Evolutionary conservation across 2,329 filamentous ascomycete species (phyloP).

Genomic region (Fusarium nematophilum): DNA sequence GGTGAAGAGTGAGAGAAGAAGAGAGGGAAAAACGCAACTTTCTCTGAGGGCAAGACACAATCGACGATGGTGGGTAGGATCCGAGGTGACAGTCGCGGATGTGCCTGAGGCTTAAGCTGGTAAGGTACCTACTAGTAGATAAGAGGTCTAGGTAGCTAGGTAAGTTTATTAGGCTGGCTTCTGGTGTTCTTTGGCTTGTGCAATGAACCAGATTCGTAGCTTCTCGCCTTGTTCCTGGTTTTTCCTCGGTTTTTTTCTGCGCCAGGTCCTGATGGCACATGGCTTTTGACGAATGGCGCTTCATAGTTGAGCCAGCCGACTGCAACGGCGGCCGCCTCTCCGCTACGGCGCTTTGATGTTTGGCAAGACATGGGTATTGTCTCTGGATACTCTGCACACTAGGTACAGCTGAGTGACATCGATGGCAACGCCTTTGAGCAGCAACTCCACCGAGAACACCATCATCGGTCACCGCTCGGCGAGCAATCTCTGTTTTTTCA

Average conservation of each 20-base stretch:
- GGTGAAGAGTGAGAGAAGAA: slow-evolving; percentile 18
- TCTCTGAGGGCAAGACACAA: slow-evolving; percentile 31
- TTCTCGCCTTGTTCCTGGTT: slow-evolving; percentile 30
- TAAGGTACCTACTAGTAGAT: not conserved
- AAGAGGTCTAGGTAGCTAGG: slow-evolving; percentile 3
- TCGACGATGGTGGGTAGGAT: slow-evolving; percentile 44
- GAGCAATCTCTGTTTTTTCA: slow-evolving; percentile 4
- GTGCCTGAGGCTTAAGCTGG: slow-evolving; percentile 39
- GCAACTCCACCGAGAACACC: slow-evolving; percentile 37
- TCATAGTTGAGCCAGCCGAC: slow-evolving; percentile 25
- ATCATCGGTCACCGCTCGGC: slow-evolving; percentile 35
- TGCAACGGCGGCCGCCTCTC: slow-evolving; percentile 33
- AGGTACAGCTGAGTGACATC: slow-evolving; percentile 36
- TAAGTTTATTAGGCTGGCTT: no score
- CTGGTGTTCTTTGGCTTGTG: no score
- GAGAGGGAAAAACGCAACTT: slow-evolving; percentile 28
- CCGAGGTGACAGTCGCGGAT: slow-evolving; percentile 34
- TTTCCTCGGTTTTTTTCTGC: slow-evolving; percentile 4
- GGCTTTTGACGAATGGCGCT: slow-evolving; percentile 17
- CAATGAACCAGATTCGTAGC: slow-evolving; percentile 13
- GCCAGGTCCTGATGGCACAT: slow-evolving; percentile 24
- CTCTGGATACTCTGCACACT: slow-evolving; percentile 20
- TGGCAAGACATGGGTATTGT: slow-evolving; percentile 24
- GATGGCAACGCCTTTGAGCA: slow-evolving; percentile 23
- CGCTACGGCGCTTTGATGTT: slow-evolving; percentile 11